Conservation (phyloP, 768 basidiomycete species). For the Filobasidium floriforme region DNA sequence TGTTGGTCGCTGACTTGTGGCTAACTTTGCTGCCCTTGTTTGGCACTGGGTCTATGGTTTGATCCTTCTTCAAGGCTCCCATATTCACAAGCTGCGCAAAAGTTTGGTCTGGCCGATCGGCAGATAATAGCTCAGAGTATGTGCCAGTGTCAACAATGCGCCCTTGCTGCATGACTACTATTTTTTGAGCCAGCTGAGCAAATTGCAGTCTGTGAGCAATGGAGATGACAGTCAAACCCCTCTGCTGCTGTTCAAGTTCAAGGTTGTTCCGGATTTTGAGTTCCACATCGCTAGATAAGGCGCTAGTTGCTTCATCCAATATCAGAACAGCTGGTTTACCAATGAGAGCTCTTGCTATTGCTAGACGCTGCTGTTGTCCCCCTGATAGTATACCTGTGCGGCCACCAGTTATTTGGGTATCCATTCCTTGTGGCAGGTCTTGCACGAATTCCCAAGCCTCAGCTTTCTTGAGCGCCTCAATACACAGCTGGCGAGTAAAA, state of each 20-base stretch:
- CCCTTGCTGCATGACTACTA: slow-evolving; percentile 36
- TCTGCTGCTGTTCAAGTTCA: background rate
- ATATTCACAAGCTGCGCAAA: background rate
- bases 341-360: slow-evolving; percentile 5
- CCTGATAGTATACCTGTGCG: no score
- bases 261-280: slow-evolving; percentile 24
- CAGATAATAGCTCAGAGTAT: slow-evolving; percentile 29
- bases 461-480: no score
- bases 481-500: no score
- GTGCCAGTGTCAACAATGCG: slow-evolving; percentile 30
- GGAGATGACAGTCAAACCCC: slow-evolving; percentile 29
- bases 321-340: slow-evolving; percentile 8
- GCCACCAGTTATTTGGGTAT: no score
- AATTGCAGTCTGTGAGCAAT: slow-evolving; percentile 33
- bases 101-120: background rate
- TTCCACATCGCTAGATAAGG: slow-evolving; percentile 28
- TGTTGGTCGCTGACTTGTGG: background rate
- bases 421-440: no score
- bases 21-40: no score
- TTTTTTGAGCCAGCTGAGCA: slow-evolving; percentile 28
- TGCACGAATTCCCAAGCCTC: no score
- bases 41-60: no score
- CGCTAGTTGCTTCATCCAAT: slow-evolving; percentile 35
- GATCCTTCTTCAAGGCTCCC: background rate
- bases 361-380: slow-evolving; percentile 6